Evolutionary conservation across 83 land plant genomes (phyloP), one percentile per base, ranked within the genome.

Genomic region (Thuja plicata): DNA sequence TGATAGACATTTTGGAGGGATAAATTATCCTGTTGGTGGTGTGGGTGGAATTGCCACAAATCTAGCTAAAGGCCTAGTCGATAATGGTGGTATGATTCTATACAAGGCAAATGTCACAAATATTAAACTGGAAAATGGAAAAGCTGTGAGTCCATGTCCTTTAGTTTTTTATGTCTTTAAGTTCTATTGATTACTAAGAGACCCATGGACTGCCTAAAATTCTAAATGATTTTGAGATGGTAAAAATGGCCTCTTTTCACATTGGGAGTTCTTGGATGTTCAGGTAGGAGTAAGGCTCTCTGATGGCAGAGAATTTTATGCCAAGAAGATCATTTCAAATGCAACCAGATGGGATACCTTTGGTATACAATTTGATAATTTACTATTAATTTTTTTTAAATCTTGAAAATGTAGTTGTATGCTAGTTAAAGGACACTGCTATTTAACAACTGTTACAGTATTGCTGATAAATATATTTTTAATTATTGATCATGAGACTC

Each of bases 341-440:
- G 99, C 99, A 37, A 98, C 99, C 50, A 94, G 99, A 96, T 98
- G 99, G 99, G 99, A 98, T 88, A 98, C 99, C 3, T 98, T 98
- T 93, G 99, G 99, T 97, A 90, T 6, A 37, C 12, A 81, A 54
- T 19, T 86, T 37, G 43, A 57, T 45, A 37, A 86, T 55, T 85
- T 38, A 16, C 15, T 1, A 3, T 48, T 19, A 54, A 54, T 57
- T 7, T 1, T 86, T 9, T 38, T 84, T 54, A 5, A 45, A 83
- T 83, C 57, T n/a, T 54, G 30, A 24, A 15, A 83, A 46, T 46
- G 43, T 35, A 81, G 50, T 81, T 45, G 13, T 66, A 76, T 76
- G 79, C 17, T 76, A 2, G 40, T 76, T 35, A 76, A 13, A 27
- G 38, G 40, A 1, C 35, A 38, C 79, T 76, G 15, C 32, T 66